Evolutionary conservation across 1,139 yeast species (phyloP), one percentile per base, ranked within the genome.

Genomic region (Saccharomycopsis hybrid): DNA sequence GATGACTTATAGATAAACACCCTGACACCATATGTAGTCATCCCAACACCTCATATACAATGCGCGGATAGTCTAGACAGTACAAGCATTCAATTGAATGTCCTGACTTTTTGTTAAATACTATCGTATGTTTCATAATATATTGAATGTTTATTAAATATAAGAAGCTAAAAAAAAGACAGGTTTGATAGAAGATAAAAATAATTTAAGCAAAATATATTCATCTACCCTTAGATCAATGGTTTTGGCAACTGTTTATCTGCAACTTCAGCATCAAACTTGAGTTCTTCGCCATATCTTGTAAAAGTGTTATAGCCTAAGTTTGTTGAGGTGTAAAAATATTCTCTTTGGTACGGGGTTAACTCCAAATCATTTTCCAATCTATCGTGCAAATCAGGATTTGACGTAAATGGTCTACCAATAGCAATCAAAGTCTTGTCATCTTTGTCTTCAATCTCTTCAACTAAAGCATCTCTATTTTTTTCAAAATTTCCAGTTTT

Each of bases 361-460:
- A 56, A 62, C 48, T 56, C 60, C 54, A 46, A 55, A 32, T 68
- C 69, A 44, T 68, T 56, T 53, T 66, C 65, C 48, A 75, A 58
- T 52, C 76, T 65, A 25, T 63, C 59, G 11, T 69, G 67, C 33
- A 76, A 60, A 56, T 76, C 80, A 1, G 81, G 80, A 57, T 74
- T 77, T 25, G 78, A 60, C 38, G 73, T 73, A 56, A 66, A 75
- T 48, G 63, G 63, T 50, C 80, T 65, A 29, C 79, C 78, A 53
- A 72, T 65, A 1, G 72, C 78, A 46, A 73, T 63, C 47, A 74
- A 52, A 2, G 76, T 68, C 46, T 69, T 62, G 43, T 67, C 66
- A 50, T 72, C 62, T 31, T 72, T 63, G 27, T 64, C 58, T 48
- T 27, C 52, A 24, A 68, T 64, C 31, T 60, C 56, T 38, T 54